phyloP scores from a whole-genome alignment of 345 rosid species.

The rapeseed (Brassica napus) region Da-Ae NC_063448.1:53059501-53060000 shows the following conservation, averaged over 20 bases:
- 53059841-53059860: not conserved
- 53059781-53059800: constrained; percentile 17
- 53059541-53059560: not conserved
- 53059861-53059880: not conserved
- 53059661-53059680: not conserved
- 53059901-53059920: constrained; percentile 5
- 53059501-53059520: constrained; percentile 43
- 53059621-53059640: constrained; percentile 3
- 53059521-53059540: constrained; percentile 39
- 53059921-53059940: not conserved
- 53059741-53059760: constrained; percentile 25
- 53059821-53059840: not conserved
- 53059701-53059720: constrained; percentile 8
- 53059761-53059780: constrained; percentile 13
- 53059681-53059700: not conserved
- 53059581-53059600: constrained; percentile 20
- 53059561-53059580: not conserved
- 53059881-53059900: constrained; percentile 2
- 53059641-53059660: not conserved
- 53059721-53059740: constrained; percentile 8
- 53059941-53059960: not conserved
- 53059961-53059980: not conserved
- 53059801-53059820: not conserved
- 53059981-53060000: not conserved
- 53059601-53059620: constrained; percentile 10